Evolutionary conservation across 106 monocot species (phyloP).

Genomic region (Dioscorea dumetorum): DNA sequence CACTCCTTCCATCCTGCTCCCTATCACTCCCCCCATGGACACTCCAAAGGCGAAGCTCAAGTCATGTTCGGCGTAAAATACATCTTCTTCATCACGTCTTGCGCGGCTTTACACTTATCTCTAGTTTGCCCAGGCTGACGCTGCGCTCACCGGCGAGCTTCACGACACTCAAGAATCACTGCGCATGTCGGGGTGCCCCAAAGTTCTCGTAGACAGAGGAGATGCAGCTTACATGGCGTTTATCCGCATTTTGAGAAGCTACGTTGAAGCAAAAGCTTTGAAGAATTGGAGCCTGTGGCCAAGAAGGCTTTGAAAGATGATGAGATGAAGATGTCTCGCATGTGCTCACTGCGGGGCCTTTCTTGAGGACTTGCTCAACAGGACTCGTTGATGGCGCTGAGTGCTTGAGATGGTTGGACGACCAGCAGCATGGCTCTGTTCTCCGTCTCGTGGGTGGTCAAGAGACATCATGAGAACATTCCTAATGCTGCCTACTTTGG

Average conservation of each 20-base stretch:
- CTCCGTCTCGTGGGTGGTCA: not conserved
- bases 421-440: not conserved
- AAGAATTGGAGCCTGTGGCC: constrained; percentile 4
- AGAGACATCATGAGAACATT: not conserved
- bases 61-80: constrained; percentile 1
- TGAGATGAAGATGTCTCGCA: not conserved
- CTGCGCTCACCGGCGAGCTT: not conserved
- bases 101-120: not conserved
- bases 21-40: not conserved
- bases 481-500: not conserved
- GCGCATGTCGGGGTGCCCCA: constrained; percentile 14
- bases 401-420: constrained; percentile 3
- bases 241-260: not conserved
- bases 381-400: not conserved
- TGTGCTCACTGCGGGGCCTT: constrained; percentile 2
- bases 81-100: constrained; percentile 10
- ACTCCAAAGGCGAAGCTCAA: not conserved
- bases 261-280: not conserved
- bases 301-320: not conserved
- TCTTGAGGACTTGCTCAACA: not conserved
- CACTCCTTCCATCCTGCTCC: not conserved
- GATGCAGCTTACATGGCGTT: not conserved
- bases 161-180: constrained; percentile 2
- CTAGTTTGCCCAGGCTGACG: constrained; percentile 3
- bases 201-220: not conserved